Percentiles rank a stretch among this genome's conserved stretches.
Conservation (phyloP, 495 filamentous ascomycete genomes). For the Friedmanniomyces endolithicus region DNA sequence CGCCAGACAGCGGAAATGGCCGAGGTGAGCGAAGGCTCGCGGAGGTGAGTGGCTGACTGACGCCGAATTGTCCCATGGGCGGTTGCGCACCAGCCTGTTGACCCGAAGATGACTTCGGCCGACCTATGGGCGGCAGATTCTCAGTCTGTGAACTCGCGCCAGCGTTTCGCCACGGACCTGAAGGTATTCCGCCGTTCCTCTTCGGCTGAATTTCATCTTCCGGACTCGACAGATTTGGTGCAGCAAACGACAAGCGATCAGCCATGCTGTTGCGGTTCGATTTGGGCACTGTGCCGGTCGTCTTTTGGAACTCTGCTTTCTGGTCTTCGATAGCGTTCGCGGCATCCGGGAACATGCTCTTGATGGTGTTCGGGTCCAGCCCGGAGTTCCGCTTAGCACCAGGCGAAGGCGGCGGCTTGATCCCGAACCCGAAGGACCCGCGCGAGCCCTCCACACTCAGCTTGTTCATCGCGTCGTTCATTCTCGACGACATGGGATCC, state of each 20-base stretch:
- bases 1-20: conserved; percentile 49
- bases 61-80: conserved; percentile 88
- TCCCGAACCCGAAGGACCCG: conserved; percentile 58
- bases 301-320: conserved; percentile 91
- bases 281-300: conserved; percentile 76
- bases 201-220: conserved; percentile 25
- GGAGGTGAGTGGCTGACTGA: conserved; percentile 58
- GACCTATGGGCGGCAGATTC: conserved; percentile 46
- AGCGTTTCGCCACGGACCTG: conserved; percentile 43
- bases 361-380: conserved; percentile 84
- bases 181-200: conserved; percentile 42
- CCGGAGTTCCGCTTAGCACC: conserved; percentile 80
- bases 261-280: conserved; percentile 92
- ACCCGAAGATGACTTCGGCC: conserved; percentile 83
- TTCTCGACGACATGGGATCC: conserved; percentile 92
- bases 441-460: conserved; percentile 73
- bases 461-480: conserved; percentile 97
- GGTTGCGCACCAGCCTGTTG: conserved; percentile 47
- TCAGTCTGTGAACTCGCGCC: conserved; percentile 11
- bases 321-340: conserved; percentile 95
- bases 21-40: conserved; percentile 74
- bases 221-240: conserved; percentile 63
- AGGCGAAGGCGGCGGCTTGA: conserved; percentile 58
- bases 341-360: conserved; percentile 97
- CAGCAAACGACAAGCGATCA: conserved; percentile 63